phyloP scores from a whole-genome alignment of 257 asterid genomes.

The Avicennia marina region DNA sequence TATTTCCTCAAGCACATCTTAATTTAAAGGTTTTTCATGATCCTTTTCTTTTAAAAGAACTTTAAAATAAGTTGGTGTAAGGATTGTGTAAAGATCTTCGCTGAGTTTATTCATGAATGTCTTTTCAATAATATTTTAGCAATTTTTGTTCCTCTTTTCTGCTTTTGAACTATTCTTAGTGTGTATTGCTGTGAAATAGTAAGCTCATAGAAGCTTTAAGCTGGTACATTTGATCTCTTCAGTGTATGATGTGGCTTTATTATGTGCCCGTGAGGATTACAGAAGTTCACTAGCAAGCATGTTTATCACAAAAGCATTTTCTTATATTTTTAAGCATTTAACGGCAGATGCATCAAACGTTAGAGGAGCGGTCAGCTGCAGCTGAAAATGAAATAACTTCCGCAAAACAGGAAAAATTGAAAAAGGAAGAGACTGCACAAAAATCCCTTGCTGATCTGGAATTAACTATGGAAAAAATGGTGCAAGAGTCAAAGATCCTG shows the following conservation, averaged over 20 bases:
- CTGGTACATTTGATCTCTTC: not conserved
- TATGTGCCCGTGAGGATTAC: not conserved
- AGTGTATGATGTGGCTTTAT: not conserved
- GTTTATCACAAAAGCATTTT: not conserved
- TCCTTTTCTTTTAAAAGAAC: too few relatives aligned
- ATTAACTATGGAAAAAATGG: slow-evolving; percentile 51
- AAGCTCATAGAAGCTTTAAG: too few relatives aligned
- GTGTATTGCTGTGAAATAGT: too few relatives aligned
- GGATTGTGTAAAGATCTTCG: too few relatives aligned
- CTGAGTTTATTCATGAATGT: too few relatives aligned
- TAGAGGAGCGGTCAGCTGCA: slow-evolving; percentile 50
- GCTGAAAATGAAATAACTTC: slow-evolving; percentile 49
- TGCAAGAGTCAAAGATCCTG: slow-evolving; percentile 56
- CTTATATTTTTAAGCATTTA: slow-evolving; percentile 8
- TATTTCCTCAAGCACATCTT: too few relatives aligned
- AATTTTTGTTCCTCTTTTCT: too few relatives aligned
- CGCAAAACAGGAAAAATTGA: slow-evolving; percentile 53
- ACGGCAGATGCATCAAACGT: slow-evolving; percentile 62
- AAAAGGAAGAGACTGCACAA: slow-evolving; percentile 44
- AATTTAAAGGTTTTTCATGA: too few relatives aligned
- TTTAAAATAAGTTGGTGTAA: too few relatives aligned
- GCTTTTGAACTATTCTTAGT: too few relatives aligned
- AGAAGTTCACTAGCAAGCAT: too few relatives aligned
- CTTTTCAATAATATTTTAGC: too few relatives aligned
- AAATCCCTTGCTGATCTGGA: slow-evolving; percentile 50